Conservation (phyloP, 768 basidiomycete genomes). For the Collybia sp. region DNA sequence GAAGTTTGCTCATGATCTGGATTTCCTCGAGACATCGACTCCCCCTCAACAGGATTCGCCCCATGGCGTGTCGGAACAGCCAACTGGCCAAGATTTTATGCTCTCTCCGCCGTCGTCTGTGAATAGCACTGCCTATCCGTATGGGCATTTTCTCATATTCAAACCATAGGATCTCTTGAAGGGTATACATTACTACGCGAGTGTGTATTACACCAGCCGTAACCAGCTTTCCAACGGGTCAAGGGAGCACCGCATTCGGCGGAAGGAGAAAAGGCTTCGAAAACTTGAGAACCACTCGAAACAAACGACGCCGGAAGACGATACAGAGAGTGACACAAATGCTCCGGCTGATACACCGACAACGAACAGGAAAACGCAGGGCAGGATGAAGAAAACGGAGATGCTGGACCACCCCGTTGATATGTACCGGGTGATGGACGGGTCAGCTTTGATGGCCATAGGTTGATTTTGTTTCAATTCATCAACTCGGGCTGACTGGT, state of each 20-base stretch:
- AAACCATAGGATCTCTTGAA: conserved; percentile 41
- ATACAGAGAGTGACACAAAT: conserved; percentile 2
- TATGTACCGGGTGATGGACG: conserved; percentile 76
- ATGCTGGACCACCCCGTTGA: conserved; percentile 33
- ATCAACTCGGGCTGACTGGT: not conserved
- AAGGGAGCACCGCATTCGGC: conserved; percentile 38
- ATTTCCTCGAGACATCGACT: conserved; percentile 42
- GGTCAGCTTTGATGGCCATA: conserved; percentile 67
- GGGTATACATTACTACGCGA: conserved; percentile 42
- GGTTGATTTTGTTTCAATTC: conserved; percentile 30
- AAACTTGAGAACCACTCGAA: conserved; percentile 11
- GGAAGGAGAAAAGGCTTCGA: conserved; percentile 25
- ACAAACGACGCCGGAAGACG: conserved; percentile 9
- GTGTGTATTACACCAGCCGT: conserved; percentile 52
- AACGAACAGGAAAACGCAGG: conserved; percentile 14
- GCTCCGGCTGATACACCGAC: conserved; percentile 6
- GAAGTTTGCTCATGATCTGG: conserved; percentile 44
- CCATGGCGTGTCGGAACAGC: not conserved
- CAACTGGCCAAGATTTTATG: not conserved
- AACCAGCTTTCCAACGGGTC: conserved; percentile 54
- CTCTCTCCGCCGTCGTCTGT: conserved; percentile 48
- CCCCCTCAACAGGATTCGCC: conserved; percentile 3
- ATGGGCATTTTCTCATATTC: conserved; percentile 3
- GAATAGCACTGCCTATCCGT: conserved; percentile 17
- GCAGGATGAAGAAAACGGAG: conserved; percentile 14